A percentile compares a stretch with the other conserved stretches of the same genome.
phyloP scores from a whole-genome alignment of 164 flowering plant species.

The Tetrastigma voinierianum region DNA sequence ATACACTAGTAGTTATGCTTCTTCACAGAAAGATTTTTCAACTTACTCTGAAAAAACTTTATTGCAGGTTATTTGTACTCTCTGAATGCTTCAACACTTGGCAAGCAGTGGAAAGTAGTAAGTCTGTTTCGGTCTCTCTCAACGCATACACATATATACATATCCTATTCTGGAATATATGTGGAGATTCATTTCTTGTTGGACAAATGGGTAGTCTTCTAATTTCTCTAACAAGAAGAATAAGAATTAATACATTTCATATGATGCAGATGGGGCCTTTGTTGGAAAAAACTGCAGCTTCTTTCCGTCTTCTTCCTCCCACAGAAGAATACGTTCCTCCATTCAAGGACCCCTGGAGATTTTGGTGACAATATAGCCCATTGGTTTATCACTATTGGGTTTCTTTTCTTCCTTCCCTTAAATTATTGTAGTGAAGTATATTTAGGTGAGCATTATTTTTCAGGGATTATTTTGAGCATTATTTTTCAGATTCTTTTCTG shows the following conservation, averaged over 20 bases:
- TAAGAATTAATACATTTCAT: too few species aligned
- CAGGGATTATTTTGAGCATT: neutral
- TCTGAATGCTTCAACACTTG: slow-evolving; percentile 80
- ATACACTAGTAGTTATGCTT: neutral
- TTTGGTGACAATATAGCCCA: slow-evolving; percentile 58
- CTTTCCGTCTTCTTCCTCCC: slow-evolving; percentile 80
- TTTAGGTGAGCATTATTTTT: neutral
- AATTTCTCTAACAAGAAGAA: neutral
- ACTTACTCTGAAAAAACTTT: slow-evolving; percentile 1
- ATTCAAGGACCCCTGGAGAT: slow-evolving; percentile 91
- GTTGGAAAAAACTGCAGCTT: slow-evolving; percentile 60
- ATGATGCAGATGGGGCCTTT: slow-evolving; percentile 84
- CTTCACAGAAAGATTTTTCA: neutral
- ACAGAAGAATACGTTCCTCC: slow-evolving; percentile 88
- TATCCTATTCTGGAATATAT: neutral
- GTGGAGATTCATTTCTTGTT: neutral
- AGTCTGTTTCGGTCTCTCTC: slow-evolving; percentile 21
- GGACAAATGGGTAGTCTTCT: neutral
- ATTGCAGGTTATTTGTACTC: slow-evolving; percentile 87
- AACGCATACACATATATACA: neutral
- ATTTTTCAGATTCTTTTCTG: neutral
- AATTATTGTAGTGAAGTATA: neutral
- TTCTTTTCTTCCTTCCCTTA: too few species aligned
- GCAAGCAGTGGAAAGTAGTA: slow-evolving; percentile 78
- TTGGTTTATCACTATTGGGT: neutral